Percentiles rank a stretch among this genome's conserved stretches.
Evolutionary conservation across 345 rosid species (phyloP).

Genomic region (Sisymbrium irio): DNA sequence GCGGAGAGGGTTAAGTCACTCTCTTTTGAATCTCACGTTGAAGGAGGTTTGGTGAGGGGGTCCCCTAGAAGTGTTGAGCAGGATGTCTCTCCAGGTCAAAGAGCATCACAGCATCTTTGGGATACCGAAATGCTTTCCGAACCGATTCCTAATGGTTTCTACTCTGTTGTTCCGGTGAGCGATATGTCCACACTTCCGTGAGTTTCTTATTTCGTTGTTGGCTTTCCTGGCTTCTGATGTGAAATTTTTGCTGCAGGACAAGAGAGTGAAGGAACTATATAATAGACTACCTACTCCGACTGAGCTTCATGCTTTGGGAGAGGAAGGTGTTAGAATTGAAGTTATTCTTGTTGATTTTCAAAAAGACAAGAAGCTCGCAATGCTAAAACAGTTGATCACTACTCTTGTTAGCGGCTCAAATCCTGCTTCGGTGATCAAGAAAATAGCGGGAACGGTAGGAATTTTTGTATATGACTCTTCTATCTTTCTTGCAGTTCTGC

Average conservation of each 20-base stretch:
- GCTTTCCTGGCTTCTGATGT: not conserved
- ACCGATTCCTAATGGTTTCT: conserved; percentile 87
- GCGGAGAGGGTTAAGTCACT: conserved; percentile 67
- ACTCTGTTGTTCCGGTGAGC: conserved; percentile 75
- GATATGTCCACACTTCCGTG: not conserved
- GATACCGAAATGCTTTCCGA: conserved; percentile 78
- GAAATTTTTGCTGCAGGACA: conserved; percentile 53
- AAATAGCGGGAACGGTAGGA: conserved; percentile 91
- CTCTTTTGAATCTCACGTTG: conserved; percentile 73
- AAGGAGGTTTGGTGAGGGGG: conserved; percentile 47
- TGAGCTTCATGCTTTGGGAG: conserved; percentile 81
- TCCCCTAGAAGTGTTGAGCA: conserved; percentile 67
- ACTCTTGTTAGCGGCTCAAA: conserved; percentile 79
- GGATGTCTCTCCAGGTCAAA: conserved; percentile 61
- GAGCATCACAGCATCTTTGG: conserved; percentile 90
- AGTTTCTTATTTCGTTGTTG: not conserved
- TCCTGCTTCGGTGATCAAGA: conserved; percentile 83
- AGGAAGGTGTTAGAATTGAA: conserved; percentile 69
- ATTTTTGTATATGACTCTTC: not conserved
- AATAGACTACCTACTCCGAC: conserved; percentile 67
- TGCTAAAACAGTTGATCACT: conserved; percentile 80
- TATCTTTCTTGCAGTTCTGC: conserved; percentile 2
- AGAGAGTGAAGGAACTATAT: conserved; percentile 80
- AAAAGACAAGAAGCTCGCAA: conserved; percentile 85
- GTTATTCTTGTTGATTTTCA: conserved; percentile 80